Evolutionary conservation across 352 stramenopile genomes (phyloP).

Genomic region (Peronosclerospora sorghi): DNA sequence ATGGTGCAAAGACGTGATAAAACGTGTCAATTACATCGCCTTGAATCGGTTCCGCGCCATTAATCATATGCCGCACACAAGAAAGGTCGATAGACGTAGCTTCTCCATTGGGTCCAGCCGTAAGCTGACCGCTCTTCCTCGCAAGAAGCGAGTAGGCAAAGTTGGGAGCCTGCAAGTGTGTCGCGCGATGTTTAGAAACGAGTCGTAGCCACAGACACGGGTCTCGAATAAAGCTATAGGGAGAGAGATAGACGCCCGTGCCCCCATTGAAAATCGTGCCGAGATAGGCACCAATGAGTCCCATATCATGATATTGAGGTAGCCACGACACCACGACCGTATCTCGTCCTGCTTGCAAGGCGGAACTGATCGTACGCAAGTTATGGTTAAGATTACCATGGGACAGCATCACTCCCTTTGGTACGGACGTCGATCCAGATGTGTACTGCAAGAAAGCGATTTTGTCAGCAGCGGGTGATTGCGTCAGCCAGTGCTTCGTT

Average conservation of each 20-base stretch:
- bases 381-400: conserved; percentile 97
- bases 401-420: conserved; percentile 98
- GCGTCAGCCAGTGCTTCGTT: conserved; percentile 30
- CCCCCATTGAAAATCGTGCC: conserved; percentile 81
- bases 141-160: conserved; percentile 96
- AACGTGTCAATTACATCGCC: conserved; percentile 81
- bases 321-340: conserved; percentile 97
- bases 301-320: conserved; percentile 99
- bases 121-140: conserved; percentile 85
- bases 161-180: conserved; percentile 97
- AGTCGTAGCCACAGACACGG: conserved; percentile 93
- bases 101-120: conserved; percentile 11
- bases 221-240: conserved; percentile 94
- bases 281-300: conserved; percentile 93
- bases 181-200: conserved; percentile 80
- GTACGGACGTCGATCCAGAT: conserved; percentile 94
- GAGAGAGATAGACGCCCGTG: conserved; percentile 95
- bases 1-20: conserved; percentile 80
- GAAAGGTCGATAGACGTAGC: conserved; percentile 76
- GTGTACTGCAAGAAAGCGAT: conserved; percentile 99
- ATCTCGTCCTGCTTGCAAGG: conserved; percentile 79
- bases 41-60: conserved; percentile 96
- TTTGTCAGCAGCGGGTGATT: conserved; percentile 30
- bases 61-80: conserved; percentile 94
- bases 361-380: conserved; percentile 90